Evolutionary conservation across 306 rosid genomes (phyloP).

Genomic region (Adenanthera pavonina): DNA sequence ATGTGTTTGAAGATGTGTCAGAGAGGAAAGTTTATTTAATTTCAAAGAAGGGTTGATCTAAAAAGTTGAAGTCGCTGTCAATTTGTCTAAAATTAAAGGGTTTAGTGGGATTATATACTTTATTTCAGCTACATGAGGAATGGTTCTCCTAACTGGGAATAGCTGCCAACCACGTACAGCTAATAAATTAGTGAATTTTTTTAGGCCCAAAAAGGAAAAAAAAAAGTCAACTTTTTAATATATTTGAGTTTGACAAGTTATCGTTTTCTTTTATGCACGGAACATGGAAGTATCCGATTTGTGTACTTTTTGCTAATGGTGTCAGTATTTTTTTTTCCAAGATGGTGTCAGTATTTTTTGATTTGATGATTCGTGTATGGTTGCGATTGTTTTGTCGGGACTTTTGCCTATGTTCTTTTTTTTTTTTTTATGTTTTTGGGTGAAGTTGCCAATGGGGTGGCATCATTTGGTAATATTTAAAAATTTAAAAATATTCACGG

Average conservation of each 20-base stretch:
- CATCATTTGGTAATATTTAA: no score
- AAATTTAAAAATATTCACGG: no score
- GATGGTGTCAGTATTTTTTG: no score
- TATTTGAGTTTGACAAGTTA: background rate
- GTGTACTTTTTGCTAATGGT: background rate
- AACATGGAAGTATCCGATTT: background rate
- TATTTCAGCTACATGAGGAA: background rate
- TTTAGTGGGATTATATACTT: background rate
- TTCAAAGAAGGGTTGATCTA: background rate
- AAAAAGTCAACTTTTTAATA: no score
- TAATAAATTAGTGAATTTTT: background rate
- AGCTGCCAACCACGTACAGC: background rate
- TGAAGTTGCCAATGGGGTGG: no score
- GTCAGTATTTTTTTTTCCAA: no score
- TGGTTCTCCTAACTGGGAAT: background rate
- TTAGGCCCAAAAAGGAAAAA: no score
- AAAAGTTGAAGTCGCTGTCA: background rate
- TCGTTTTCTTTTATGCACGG: background rate
- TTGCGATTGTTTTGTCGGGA: no score
- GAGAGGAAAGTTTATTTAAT: background rate
- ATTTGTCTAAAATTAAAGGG: background rate
- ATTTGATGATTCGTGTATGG: background rate
- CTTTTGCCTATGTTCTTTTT: no score
- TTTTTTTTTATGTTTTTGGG: no score
- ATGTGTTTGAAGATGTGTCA: slow-evolving; percentile 15